Evolutionary conservation across 345 rosid species (phyloP), one percentile per base, ranked within the genome.

Genomic region (Citrus glauca): DNA sequence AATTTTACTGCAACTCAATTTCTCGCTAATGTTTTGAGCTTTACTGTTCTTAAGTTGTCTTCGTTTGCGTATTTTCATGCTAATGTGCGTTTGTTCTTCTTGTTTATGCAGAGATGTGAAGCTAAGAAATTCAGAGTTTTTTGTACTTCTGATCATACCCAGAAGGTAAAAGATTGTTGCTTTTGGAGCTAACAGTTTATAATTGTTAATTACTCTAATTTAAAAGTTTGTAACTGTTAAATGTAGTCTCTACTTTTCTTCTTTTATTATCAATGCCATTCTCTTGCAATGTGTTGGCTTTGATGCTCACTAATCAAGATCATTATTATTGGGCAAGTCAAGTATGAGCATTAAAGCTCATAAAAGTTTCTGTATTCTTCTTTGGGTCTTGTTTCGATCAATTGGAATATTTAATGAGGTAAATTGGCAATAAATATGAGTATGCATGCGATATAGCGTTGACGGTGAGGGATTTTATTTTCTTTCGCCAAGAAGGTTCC

Each of bases 121-220:
- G 75, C 81, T 40, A 86, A 76, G 79, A 88, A 77, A 79, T 77
- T 85, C 81, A 69, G 82, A 73, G 78, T 92, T 32, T 76, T 60
- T 5, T 88, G 97, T 60, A 69, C 81, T 48, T 80, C 89, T 45
- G 88, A 87, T 72, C 87, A 83, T 62, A 69, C 84, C 64, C 89
- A 78, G 68, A 88, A 87, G 96, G 96, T 90, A 22, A 32, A 42
- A 62, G 1, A 17, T 71, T 38, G 22, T 59, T 27, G 22, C 40
- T 50, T 50, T 59, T 71, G 4, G 56, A 69, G 33, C 66, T 48
- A 50, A 17, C 38, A 40, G 10, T 4, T 48, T 28, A 2, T 71
- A 16, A 28, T 9, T 71, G 27, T 20, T 14, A 17, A 42, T 53
- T 53, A 33, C 48, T 30, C 33, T 32, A 32, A 32, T 32, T 32